Conservation (phyloP, 345 rosid genomes). For the Lepidium africanum region DNA sequence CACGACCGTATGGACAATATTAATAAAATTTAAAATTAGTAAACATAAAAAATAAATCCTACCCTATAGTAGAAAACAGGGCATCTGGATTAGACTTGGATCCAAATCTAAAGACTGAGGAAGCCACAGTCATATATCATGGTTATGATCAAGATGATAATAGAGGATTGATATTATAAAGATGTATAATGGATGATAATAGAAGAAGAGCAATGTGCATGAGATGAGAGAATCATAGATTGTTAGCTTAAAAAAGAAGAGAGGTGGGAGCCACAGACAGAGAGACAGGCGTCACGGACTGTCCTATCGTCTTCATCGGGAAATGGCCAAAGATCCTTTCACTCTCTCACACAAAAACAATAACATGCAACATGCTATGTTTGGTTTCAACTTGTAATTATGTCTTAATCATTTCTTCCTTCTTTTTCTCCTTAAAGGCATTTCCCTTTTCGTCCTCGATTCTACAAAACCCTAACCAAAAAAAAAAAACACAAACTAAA, state of each 20-base stretch:
- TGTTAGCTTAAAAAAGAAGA: background rate
- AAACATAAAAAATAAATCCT: too few species aligned
- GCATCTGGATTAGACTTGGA: background rate
- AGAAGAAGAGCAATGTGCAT: constrained; percentile 15
- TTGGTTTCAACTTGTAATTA: constrained; percentile 33
- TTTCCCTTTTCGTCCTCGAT: constrained; percentile 27
- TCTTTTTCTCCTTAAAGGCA: constrained; percentile 34
- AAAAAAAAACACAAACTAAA: background rate
- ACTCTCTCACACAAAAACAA: constrained; percentile 16
- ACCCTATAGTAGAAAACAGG: background rate
- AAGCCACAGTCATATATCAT: background rate
- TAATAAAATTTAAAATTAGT: too few species aligned
- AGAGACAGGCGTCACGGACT: constrained; percentile 63
- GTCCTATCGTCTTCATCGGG: constrained; percentile 45
- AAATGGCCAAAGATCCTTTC: constrained; percentile 35
- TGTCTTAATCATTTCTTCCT: constrained; percentile 48
- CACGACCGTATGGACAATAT: too few species aligned
- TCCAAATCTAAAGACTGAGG: background rate
- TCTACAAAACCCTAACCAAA: too few species aligned
- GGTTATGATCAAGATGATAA: background rate
- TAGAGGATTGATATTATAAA: background rate
- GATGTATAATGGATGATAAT: background rate
- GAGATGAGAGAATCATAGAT: constrained; percentile 23
- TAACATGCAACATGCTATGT: constrained; percentile 34
- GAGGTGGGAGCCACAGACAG: constrained; percentile 26